Base-by-base conservation (phyloP, 176 grass and related monocot species). In the Oryza officinalis region DNA sequence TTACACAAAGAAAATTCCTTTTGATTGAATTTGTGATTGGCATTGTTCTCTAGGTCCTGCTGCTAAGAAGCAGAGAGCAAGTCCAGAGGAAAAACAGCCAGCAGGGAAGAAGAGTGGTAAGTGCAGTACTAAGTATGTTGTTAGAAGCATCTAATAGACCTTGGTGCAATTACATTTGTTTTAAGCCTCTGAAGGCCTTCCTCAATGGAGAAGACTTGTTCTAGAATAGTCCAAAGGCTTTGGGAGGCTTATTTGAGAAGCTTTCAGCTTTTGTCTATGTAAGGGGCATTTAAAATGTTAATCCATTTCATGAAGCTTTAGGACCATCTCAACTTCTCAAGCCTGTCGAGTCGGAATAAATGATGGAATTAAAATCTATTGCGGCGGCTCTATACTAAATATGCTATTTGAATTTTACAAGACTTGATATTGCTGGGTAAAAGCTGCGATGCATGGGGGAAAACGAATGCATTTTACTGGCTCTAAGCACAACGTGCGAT, bases 61-160 rank as follows among this genome's bases (percentile, higher is more conserved):
- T 81, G 69, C 78, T 85, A 89, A 89, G 84, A 92, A 84, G 54
- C 89, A 45, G 63, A 45, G 59, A 33, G 70, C 67, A 75, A 81
- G 27, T 74, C 57, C 72, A 70, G 86, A 77, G 81, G 75, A 82
- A 74, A 85, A 65, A 69, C 30, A 72, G 22, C n/a, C 87, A 86
- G 60, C 63, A 54, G 72, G 73, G 77, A 90, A 84, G 85, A 97
- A 80, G 76, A 91, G 82, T 82, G 87, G 96, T 98, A 86, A 77
- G 67, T 88, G 33, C 25, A 80, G 74, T 87, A 35, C 13, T 65
- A 85, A 69, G 43, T 61, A 27, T 89, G 8, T 38, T 72, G 35
- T 59, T 25, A 65, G 13, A 70, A 41, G 10, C 13, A 59, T 67
- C 14, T 87, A 83, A 10, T 25, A 52, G 22, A 10, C 43, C 63